Evolutionary conservation across 306 rosid genomes (phyloP).

Genomic region (Dalbergia oliveri): DNA sequence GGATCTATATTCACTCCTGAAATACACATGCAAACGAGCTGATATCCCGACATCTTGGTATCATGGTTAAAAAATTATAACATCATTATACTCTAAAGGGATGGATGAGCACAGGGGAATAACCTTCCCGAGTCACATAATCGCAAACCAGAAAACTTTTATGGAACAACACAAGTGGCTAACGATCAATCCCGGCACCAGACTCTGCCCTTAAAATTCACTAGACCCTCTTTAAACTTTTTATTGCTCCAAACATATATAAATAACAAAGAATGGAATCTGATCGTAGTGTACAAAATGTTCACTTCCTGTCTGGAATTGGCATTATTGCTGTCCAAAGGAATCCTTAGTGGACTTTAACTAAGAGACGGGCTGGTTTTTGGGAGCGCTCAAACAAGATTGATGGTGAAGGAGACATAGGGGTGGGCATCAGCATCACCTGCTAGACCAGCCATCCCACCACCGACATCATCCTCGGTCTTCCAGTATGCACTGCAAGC

Average conservation of each 20-base stretch:
- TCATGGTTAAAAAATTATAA: too few relatives aligned
- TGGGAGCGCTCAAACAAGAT: constrained; percentile 59
- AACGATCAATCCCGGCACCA: constrained; percentile 39
- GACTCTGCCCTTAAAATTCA: constrained; percentile 29
- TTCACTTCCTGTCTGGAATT: constrained; percentile 50
- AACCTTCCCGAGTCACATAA: constrained; percentile 32
- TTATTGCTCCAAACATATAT: constrained; percentile 52
- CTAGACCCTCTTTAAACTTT: constrained; percentile 44
- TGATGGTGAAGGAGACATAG: constrained; percentile 85
- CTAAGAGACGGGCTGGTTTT: constrained; percentile 34
- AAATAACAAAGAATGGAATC: constrained; percentile 56
- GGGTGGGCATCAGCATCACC: constrained; percentile 86
- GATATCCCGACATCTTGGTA: not conserved
- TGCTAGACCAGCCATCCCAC: constrained; percentile 80
- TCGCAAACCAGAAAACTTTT: constrained; percentile 38
- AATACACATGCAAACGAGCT: too few relatives aligned
- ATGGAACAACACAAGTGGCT: constrained; percentile 37
- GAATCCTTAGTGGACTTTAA: constrained; percentile 46
- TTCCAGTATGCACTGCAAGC: constrained; percentile 83
- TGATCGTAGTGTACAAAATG: constrained; percentile 60
- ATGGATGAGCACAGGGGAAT: constrained; percentile 19
- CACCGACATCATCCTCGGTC: constrained; percentile 78
- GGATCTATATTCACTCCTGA: too few relatives aligned
- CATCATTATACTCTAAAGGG: not conserved
- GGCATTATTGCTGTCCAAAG: constrained; percentile 60